Percentiles rank a stretch among this genome's conserved stretches.
Evolutionary conservation across 129 eudicot genomes (phyloP).

Genomic region (Lonicera japonica): DNA sequence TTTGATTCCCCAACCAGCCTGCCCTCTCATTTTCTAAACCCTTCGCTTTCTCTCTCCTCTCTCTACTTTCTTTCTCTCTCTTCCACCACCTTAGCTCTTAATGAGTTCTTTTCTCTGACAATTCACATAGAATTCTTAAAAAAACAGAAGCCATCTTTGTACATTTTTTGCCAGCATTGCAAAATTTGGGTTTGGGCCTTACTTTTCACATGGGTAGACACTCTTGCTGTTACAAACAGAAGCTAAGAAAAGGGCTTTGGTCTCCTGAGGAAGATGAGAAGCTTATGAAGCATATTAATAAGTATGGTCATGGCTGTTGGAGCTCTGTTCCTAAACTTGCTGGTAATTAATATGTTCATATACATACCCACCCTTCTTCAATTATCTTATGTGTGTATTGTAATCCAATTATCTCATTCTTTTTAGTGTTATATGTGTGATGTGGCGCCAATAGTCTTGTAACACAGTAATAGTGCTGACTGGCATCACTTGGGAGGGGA

Average conservation of each 20-base stretch:
- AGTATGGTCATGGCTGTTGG: constrained; percentile 97
- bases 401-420: neutral
- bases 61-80: constrained; percentile 29
- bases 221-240: constrained; percentile 96
- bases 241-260: constrained; percentile 94
- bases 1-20: constrained; percentile 55
- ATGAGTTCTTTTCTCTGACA: constrained; percentile 32
- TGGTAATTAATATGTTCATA: constrained; percentile 24
- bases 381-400: neutral
- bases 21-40: constrained; percentile 58
- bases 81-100: constrained; percentile 5
- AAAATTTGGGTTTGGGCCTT: constrained; percentile 9
- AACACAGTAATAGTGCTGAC: no score
- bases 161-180: constrained; percentile 20
- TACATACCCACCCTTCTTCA: no score
- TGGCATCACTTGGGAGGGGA: no score
- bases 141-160: constrained; percentile 4
- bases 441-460: no score
- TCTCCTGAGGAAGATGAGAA: constrained; percentile 99
- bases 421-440: neutral
- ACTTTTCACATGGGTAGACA: constrained; percentile 98
- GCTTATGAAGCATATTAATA: constrained; percentile 72
- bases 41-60: constrained; percentile 26
- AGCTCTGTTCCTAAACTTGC: constrained; percentile 98
- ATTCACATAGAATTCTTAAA: constrained; percentile 25